Evolutionary conservation across 371 early-diverging fungal species (phyloP).

Genomic region (Mucor irregularis): DNA sequence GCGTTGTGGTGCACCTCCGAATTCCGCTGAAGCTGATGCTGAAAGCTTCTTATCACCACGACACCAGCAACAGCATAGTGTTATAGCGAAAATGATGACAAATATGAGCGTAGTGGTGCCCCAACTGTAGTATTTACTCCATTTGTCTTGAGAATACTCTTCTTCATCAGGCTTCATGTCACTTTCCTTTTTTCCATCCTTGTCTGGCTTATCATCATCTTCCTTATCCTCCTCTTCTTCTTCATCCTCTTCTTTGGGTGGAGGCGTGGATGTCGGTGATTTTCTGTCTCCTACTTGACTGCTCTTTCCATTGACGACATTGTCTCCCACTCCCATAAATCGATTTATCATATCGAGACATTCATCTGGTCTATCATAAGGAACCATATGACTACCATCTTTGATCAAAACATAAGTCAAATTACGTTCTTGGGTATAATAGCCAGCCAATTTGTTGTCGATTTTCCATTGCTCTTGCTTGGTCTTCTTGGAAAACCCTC

Average conservation of each 20-base stretch:
- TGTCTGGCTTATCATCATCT: neutral
- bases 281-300: constrained; percentile 31
- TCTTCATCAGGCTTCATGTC: neutral
- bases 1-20: constrained; percentile 24
- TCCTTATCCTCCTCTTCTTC: neutral
- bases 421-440: constrained; percentile 61
- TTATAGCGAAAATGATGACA: constrained; percentile 25
- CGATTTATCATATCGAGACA: constrained; percentile 76
- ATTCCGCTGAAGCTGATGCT: constrained; percentile 15
- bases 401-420: constrained; percentile 68
- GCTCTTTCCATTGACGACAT: constrained; percentile 29
- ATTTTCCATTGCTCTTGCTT: constrained; percentile 53
- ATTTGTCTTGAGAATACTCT: neutral
- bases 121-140: constrained; percentile 16
- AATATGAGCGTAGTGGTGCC: constrained; percentile 34
- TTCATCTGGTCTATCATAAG: constrained; percentile 70
- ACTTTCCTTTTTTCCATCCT: neutral
- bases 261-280: neutral
- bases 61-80: constrained; percentile 38
- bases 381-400: constrained; percentile 83
- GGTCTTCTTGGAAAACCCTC: constrained; percentile 55
- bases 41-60: constrained; percentile 6
- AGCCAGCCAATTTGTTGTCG: constrained; percentile 58
- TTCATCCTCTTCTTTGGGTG: neutral
- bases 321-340: constrained; percentile 60